These are phyloP conservation scores for Anthracocystis setariae DNA, from an alignment of 1,284 basidiomycete species.

Conservation along the genomic window DNA sequence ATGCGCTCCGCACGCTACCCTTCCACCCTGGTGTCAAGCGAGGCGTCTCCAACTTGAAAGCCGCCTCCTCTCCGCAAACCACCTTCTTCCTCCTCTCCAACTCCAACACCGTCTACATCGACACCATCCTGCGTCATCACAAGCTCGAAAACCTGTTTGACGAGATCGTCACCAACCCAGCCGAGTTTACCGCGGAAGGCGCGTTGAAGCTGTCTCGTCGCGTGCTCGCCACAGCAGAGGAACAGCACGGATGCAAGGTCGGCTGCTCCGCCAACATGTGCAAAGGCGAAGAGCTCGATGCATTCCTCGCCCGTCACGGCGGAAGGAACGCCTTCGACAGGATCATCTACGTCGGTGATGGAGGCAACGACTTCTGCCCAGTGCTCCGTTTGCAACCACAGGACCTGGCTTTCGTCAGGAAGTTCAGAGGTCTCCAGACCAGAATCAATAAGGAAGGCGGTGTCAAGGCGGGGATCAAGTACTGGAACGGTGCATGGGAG, in stretches of 20 bases:
- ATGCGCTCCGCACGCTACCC: constrained; percentile 82
- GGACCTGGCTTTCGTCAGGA: constrained; percentile 64
- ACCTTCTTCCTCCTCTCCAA: constrained; percentile 89
- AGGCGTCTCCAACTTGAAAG: constrained; percentile 81
- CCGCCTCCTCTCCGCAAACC: constrained; percentile 67
- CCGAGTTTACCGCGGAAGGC: constrained; percentile 79
- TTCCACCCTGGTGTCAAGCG: constrained; percentile 96
- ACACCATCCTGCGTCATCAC: constrained; percentile 71
- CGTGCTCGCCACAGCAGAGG: constrained; percentile 74
- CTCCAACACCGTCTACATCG: constrained; percentile 91
- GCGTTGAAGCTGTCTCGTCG: constrained; percentile 81
- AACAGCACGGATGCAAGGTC: constrained; percentile 83
- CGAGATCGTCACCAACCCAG: constrained; percentile 92
- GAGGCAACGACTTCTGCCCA: constrained; percentile 94
- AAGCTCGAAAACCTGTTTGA: constrained; percentile 73
- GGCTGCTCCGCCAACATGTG: constrained; percentile 98
- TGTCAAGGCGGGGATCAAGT: constrained; percentile 58
- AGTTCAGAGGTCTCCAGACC: constrained; percentile 60
- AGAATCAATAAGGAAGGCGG: constrained; percentile 57
- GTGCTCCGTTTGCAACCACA: constrained; percentile 75
- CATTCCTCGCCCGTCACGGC: constrained; percentile 79
- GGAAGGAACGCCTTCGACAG: constrained; percentile 76
- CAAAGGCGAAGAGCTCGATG: constrained; percentile 91
- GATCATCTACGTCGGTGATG: constrained; percentile 92
- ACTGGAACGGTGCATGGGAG: constrained; percentile 67